Evolutionary conservation across 306 rosid species (phyloP), one percentile per base, ranked within the genome.

Genomic region (Biancaea sappan): DNA sequence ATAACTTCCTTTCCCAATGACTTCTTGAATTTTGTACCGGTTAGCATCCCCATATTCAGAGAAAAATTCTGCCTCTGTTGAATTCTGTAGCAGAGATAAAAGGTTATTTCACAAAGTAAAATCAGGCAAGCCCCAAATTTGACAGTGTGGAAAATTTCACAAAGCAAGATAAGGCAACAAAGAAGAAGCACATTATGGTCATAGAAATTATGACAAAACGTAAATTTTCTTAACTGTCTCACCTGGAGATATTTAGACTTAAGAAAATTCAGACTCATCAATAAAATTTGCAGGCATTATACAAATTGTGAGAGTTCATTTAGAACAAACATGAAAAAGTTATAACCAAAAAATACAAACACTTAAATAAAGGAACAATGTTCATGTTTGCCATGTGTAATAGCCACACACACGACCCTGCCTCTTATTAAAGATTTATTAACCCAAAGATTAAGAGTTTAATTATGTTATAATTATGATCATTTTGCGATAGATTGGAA

Each of bases 1-100:
- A 74, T 94, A 94, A 78, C 98, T 94, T 85, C 98, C 98, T 75
- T 94, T 94, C 25, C 98, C 98, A 52, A 94, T 83, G 72, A 94
- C 96, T 87, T 94, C 98, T 81, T 89, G 98, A 78, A 94, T 90
- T 82, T 91, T 91, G 86, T 84, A 94, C 59, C 92, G 87, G 84
- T 86, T 94, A 81, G 94, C 98, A 77, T 94, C 98, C 18, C 98
- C 98, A 63, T 94, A 91, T 75, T 94, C 98, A 4, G 98, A 94
- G 87, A 94, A 94, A 77, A 94, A 94, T 26, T 94, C 98, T 88
- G 88, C 81, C 84, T 91, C 98, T 1, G 90, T 64, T 48, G 90
- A 82, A 88, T 54, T 86, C 98, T 94, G 90, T 52, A 54, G 68
- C 68, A 85, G 56, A 69, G 62, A 61, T 22, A 74, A 2, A 48